These are phyloP conservation scores for Eucalyptus guilfoylei DNA, from an alignment of 345 rosid genomes.

Conservation along the genomic window DNA sequence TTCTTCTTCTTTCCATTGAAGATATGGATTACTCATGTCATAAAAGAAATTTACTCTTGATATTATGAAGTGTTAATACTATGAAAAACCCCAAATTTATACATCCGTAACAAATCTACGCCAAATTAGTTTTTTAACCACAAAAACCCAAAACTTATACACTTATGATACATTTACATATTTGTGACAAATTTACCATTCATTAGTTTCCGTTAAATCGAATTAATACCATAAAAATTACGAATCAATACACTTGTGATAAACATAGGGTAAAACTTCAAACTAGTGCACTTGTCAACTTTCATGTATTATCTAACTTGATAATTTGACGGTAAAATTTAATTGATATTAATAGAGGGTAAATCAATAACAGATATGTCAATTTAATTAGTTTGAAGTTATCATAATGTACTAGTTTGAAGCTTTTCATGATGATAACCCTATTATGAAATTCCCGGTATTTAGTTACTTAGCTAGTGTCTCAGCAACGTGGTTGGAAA, in stretches of 20 bases:
- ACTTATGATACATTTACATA: too few relatives aligned
- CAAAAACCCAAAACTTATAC: fast-evolving
- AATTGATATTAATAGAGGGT: fast-evolving
- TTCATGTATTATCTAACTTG: fast-evolving
- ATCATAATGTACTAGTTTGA: not conserved
- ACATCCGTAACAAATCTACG: fast-evolving
- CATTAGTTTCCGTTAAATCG: fast-evolving
- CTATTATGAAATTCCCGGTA: not conserved
- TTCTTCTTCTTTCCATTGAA: not conserved
- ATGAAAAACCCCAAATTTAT: too few relatives aligned
- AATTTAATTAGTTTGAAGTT: too few relatives aligned
- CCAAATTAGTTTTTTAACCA: too few relatives aligned
- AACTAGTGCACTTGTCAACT: fast-evolving
- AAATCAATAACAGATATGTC: fast-evolving
- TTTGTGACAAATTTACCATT: too few relatives aligned
- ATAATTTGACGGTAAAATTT: too few relatives aligned
- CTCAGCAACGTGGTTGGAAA: not conserved
- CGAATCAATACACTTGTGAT: too few relatives aligned
- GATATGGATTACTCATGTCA: not conserved
- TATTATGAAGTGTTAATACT: not conserved
- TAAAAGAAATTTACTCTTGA: not conserved
- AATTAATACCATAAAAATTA: too few relatives aligned
- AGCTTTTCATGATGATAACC: fast-evolving
- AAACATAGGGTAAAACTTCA: fast-evolving
- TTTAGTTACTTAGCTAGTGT: not conserved